Evolutionary conservation across 257 asterid species (phyloP).

Genomic region (Nicotiana tabacum): DNA sequence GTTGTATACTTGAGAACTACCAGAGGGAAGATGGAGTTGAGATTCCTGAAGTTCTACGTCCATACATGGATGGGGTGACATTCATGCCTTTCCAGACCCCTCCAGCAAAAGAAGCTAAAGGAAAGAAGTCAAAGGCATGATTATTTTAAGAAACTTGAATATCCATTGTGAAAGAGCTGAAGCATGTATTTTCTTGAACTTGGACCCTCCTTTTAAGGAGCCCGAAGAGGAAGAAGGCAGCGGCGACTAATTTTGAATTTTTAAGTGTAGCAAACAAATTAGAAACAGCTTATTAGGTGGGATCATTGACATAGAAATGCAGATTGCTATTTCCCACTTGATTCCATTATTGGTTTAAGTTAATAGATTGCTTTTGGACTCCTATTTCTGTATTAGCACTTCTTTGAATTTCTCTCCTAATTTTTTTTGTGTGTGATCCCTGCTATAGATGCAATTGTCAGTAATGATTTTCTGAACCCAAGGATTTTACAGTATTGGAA

Average conservation of each 20-base stretch:
- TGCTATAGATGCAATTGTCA: neutral
- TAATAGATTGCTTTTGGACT: neutral
- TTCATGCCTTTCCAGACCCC: slow-evolving; percentile 60
- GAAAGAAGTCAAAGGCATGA: slow-evolving; percentile 46
- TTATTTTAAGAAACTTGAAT: neutral
- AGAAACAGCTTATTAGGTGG: neutral
- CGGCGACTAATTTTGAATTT: neutral
- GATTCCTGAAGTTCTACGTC: slow-evolving; percentile 66
- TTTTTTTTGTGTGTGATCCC: neutral
- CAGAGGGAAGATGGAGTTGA: slow-evolving; percentile 90
- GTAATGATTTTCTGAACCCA: neutral
- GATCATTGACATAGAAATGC: neutral
- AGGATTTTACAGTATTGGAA: neutral
- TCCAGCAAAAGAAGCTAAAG: slow-evolving; percentile 51
- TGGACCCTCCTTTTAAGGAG: neutral
- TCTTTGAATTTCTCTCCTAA: neutral
- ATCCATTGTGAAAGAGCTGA: neutral
- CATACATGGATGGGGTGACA: slow-evolving; percentile 63
- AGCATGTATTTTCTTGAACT: neutral
- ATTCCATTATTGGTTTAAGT: neutral
- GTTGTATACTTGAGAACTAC: slow-evolving; percentile 85
- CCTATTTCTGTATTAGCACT: neutral
- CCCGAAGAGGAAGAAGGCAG: neutral
- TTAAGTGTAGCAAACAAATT: neutral
- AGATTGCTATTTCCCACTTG: neutral